Evolutionary conservation across 805 yeast genomes (phyloP).

Genomic region (Torulaspora indica): DNA sequence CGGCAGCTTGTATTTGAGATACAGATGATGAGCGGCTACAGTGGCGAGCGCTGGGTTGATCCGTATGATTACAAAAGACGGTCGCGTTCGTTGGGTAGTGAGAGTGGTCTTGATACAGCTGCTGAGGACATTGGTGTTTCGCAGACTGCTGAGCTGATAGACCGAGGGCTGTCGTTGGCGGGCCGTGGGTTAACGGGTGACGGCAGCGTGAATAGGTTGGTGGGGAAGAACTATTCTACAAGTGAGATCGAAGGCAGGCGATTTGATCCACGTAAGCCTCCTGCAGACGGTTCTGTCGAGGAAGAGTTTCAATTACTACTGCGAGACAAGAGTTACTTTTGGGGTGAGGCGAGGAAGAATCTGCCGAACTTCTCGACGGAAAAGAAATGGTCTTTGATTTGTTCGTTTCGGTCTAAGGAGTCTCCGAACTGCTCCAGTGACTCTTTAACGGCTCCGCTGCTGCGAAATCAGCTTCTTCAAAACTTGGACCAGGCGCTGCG

Average conservation of each 20-base stretch:
- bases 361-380: conserved; percentile 21
- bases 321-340: conserved; percentile 26
- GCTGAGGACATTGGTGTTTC: not conserved
- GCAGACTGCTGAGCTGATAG: conserved; percentile 8
- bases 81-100: conserved; percentile 18
- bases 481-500: conserved; percentile 6
- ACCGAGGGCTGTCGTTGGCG: conserved; percentile 21
- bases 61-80: conserved; percentile 16
- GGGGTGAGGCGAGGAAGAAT: conserved; percentile 28
- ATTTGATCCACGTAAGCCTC: conserved; percentile 16
- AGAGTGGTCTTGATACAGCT: not conserved
- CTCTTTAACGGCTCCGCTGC: not conserved
- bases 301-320: conserved; percentile 21
- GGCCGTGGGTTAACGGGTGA: conserved; percentile 15
- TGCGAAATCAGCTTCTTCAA: conserved; percentile 7
- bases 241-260: conserved; percentile 7
- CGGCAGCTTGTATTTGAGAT: conserved; percentile 1
- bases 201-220: conserved; percentile 6
- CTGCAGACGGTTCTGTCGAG: conserved; percentile 23
- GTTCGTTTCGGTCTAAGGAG: conserved; percentile 18
- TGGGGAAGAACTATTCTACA: conserved; percentile 17
- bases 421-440: conserved; percentile 10
- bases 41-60: conserved; percentile 14
- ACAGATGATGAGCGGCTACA: conserved; percentile 2
- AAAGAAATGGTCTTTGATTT: conserved; percentile 33